Evolutionary conservation across 768 basidiomycete genomes (phyloP), one percentile per base, ranked within the genome.

Genomic region (Roridomyces roridus): DNA sequence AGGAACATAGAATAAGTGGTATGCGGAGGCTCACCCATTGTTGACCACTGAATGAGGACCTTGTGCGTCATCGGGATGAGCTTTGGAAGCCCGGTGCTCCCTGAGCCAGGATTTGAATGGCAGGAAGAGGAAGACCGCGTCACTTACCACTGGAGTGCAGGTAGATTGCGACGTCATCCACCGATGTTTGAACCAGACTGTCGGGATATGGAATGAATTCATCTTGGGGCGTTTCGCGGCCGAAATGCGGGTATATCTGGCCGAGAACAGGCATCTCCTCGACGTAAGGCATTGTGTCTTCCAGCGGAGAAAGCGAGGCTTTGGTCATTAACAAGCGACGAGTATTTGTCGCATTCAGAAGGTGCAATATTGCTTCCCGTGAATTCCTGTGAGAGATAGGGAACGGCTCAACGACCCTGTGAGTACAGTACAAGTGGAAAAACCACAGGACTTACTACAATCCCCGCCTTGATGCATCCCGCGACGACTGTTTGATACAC

Each of bases 331-430:
- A 35, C 21, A 57, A 4, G 6, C 44, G 56, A 15, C 46, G 56
- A 36, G 49, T 20, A 7, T 26, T 68, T 2, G 74, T 72, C 53
- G 75, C 70, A 46, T 62, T 67, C 46, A 83, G 63, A 20, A 80
- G 61, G 43, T 74, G 67, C 20, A 72, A 57, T 35, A 76, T 64
- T 0, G 74, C 77, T 2, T 68, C 70, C 3, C 74, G 64, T 0
- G 77, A 73, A 51, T 76, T 76, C 15, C 77, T 71, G 36, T 72
- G 73, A 2, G 77, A 78, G 42, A 79, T 78, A 0, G 70, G 71
- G 54, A 74, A 76, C 12, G 78, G 77, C 77, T n/a, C n/a, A n/a
- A n/a, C n/a, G n/a, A n/a, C n/a, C n/a, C n/a, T n/a, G n/a, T n/a
- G n/a, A n/a, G n/a, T n/a, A n/a, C n/a, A n/a, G n/a, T n/a, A n/a